Evolutionary conservation across 768 basidiomycete species (phyloP), one percentile per base, ranked within the genome.

Genomic region (Trametes maxima): DNA sequence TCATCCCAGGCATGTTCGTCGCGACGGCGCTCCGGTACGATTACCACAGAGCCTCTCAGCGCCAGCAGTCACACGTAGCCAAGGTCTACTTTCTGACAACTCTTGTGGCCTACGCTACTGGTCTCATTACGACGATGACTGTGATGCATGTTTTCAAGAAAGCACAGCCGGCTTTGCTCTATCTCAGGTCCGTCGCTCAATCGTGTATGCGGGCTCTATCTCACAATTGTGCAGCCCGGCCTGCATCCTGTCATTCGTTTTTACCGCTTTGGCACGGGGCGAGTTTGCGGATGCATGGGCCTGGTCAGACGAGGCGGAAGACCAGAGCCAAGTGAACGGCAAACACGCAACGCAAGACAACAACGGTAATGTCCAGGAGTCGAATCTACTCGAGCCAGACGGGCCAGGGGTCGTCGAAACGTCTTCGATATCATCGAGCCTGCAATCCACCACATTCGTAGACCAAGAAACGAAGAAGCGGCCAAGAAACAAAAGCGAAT

Each of bases 121-220:
- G 93, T 1, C 82, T 98, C 35, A 73, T 78, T 17, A 80, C 79
- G 14, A 95, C 95, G 8, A 93, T 97, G 85, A 68, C 73, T 0
- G 90, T 95, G 22, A 94, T 97, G 94, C 92, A 96, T 69, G 69
- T 75, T 42, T 88, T 85, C 66, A 78, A 79, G 35, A 80, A 79
- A 7, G 94, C 92, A 3, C 96, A 99, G 68, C 96, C 96, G 1
- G 96, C 96, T 1, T 75, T 99, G 56, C 77, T 99, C 46, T 99
- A 98, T 75, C 82, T 99, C 63, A 90, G 89, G 90, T 90, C 67
- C 69, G 83, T 57, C 40, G 21, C 39, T 36, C 17, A 16, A 12
- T 43, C 19, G 22, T 11, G 25, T n/a, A n/a, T 11, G 21, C 5
- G 35, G 11, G 5, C 36, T 3, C n/a, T 24, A 4, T 17, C 28